Evolutionary conservation across 2,329 filamentous ascomycete species (phyloP), one percentile per base, ranked within the genome.

Genomic region (Ceratocystis colombiana): DNA sequence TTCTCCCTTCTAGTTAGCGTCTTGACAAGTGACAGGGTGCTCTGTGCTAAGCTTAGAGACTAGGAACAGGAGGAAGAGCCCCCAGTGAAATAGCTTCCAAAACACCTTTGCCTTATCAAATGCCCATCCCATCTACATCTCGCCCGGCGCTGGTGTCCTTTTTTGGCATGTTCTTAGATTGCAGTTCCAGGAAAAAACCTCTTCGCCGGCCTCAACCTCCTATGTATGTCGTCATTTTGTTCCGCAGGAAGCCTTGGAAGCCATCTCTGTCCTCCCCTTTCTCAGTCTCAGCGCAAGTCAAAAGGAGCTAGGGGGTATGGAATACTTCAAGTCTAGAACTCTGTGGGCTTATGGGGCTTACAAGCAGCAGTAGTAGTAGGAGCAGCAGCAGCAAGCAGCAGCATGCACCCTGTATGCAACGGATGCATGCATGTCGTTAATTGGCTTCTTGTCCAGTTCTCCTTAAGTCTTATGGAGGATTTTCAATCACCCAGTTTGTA

Each of bases 21-120:
- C 22, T 5, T 57, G 53, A 57, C 53, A 57, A 22, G 53, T 57
- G 53, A 57, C 53, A 57, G 53, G 53, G 53, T 57, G 10, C 22
- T 15, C 20, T 28, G 12, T 41, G 28, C 12, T n/a, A 15, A 12
- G 3, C 53, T 57, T 57, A 8, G 53, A 57, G 53, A 33, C 30
- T 33, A 57, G 22, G 15, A 41, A n/a, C 53, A 57, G 53, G 53
- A 57, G 12, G 53, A 57, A 30, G 53, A 53, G n/a, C 37, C 37
- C 53, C 53, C 12, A 12, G 28, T 57, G 2, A 30, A 33, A 30
- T 57, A 57, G 53, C 53, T 33, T 57, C 25, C 48, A 50, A 50
- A 20, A 57, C 28, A 55, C 20, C 53, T 57, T 57, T 8, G 53
- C 22, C 53, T 57, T 33, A 57, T 33, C 50, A 30, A 30, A 57